phyloP scores from a whole-genome alignment of 257 asterid species.

The Agastache rugosa region DNA sequence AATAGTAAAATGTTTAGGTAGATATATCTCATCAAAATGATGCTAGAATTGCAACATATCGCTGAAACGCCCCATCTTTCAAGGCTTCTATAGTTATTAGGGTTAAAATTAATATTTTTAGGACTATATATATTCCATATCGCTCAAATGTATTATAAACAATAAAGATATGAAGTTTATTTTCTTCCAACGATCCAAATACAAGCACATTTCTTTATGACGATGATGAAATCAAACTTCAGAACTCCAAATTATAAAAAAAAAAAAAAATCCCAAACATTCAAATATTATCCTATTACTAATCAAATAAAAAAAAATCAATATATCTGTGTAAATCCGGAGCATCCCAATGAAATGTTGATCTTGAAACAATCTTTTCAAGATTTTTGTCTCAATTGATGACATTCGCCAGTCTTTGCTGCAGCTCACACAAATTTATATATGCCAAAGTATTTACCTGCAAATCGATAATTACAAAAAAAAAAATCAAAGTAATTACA shows the following conservation, averaged over 20 bases:
- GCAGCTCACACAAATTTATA: conserved; percentile 30
- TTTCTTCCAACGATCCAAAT: too few relatives aligned
- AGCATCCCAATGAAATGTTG: neutral
- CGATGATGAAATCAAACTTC: neutral
- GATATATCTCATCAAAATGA: too few relatives aligned
- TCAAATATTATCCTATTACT: neutral
- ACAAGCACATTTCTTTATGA: too few relatives aligned
- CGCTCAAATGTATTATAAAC: too few relatives aligned
- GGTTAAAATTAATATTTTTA: too few relatives aligned
- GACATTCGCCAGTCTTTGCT: conserved; percentile 28
- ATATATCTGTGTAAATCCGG: neutral
- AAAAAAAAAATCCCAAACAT: neutral
- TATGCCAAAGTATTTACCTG: conserved; percentile 37
- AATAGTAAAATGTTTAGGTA: too few relatives aligned
- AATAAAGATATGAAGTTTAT: too few relatives aligned
- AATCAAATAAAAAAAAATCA: neutral
- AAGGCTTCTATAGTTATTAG: too few relatives aligned
- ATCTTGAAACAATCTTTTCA: neutral
- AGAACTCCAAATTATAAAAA: neutral
- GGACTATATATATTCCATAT: too few relatives aligned
- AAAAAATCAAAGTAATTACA: neutral
- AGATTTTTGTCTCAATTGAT: neutral
- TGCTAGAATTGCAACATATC: too few relatives aligned
- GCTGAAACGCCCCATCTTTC: too few relatives aligned
- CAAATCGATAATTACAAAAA: neutral